Evolutionary conservation across 805 yeast genomes (phyloP).

Genomic region (Blastobotrys parvus): DNA sequence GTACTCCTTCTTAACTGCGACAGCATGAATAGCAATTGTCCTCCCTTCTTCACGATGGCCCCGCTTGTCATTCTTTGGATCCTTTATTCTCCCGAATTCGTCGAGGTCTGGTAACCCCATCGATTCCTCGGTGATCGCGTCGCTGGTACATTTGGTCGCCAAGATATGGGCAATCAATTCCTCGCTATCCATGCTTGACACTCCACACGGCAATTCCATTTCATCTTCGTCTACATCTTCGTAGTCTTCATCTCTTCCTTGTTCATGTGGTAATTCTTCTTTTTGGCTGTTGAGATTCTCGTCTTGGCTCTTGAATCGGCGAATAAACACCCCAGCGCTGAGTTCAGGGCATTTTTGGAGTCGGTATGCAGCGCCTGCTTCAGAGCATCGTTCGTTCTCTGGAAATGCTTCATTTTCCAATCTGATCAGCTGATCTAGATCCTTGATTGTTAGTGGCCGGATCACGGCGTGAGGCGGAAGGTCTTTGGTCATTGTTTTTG

Average conservation of each 20-base stretch:
- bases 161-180: constrained; percentile 71
- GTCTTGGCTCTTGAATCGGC: constrained; percentile 43
- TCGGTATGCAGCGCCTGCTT: constrained; percentile 60
- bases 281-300: constrained; percentile 1
- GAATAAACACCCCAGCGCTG: constrained; percentile 76
- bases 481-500: background rate
- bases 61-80: constrained; percentile 19
- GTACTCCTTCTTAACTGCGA: constrained; percentile 69
- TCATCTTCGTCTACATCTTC: constrained; percentile 25
- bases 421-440: constrained; percentile 48
- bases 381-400: constrained; percentile 51
- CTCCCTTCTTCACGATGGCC: constrained; percentile 76
- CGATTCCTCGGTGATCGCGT: constrained; percentile 44
- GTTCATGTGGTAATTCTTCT: constrained; percentile 19
- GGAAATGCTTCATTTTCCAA: constrained; percentile 68
- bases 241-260: constrained; percentile 25
- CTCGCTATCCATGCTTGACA: constrained; percentile 33
- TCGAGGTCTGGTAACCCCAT: constrained; percentile 51
- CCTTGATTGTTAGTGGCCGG: constrained; percentile 74
- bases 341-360: constrained; percentile 81
- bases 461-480: constrained; percentile 54
- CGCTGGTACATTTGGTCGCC: constrained; percentile 55
- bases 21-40: constrained; percentile 71
- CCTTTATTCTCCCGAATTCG: constrained; percentile 17
- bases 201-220: constrained; percentile 12